Evolutionary conservation across 208 protist species (phyloP), one percentile per base, ranked within the genome.

Genomic region (Trypanosoma boissoni): DNA sequence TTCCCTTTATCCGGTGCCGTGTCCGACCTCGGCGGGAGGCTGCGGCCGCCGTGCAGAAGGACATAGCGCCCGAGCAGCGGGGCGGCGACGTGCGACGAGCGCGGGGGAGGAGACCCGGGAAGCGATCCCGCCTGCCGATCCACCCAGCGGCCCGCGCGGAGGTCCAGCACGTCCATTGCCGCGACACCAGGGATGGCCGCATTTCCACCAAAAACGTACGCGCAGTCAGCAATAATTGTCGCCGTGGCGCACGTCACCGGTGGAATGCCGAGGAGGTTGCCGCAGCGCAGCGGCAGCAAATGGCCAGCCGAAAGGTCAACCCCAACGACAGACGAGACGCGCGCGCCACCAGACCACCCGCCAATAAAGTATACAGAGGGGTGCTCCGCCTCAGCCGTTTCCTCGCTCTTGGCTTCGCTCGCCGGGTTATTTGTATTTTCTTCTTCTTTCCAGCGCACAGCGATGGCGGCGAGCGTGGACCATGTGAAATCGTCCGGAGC

Each of bases 181-280:
- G 65, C 80, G 14, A 37, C 52, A 54, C 56, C 64, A 20, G 75
- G 78, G 3, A 56, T 42, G 23, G 58, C 49, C 14, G 63, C 73
- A 48, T 87, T 70, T 0, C 84, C 84, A 12, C 84, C 84, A 56
- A 91, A 91, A 10, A 83, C 65, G 56, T 77, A 86, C n/a, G 72
- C 57, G 6, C 42, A 43, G 9, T 68, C 76, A 0, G 52, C 14
- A 14, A 80, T 62, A 14, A 58, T 20, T 16, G 67, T 84, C 42
- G 58, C 66, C 27, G 63, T 80, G 65, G 81, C 70, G 36, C 78
- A 73, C 26, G 73, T 79, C 44, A 80, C 48, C 14, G 58, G 43
- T 12, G 41, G 57, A 27, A 42, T 36, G 12, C 48, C 21, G 12
- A 50, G 54, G 0, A 34, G 50, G 27, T 50, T 2, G 18, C 29